Base-by-base conservation (phyloP, 2,329 filamentous ascomycete species). In the Fusarium armeniacum region DNA sequence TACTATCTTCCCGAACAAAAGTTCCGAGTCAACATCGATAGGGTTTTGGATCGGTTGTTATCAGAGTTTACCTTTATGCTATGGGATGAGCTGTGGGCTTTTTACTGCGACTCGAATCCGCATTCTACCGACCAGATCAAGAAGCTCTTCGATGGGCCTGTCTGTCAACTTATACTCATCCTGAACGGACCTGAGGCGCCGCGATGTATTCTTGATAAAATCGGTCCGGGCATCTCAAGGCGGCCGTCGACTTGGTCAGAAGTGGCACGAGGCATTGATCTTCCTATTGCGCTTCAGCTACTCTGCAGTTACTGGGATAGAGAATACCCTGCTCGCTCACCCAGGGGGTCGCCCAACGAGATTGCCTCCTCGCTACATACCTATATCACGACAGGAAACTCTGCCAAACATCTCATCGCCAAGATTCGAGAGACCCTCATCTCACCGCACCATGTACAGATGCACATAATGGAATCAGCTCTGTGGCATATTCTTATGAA, bases 391-490 rank as follows among this genome's bases (percentile, higher is more conserved):
- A 74, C 72, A 2, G 78, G 79, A 12, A 55, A 64, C 12, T 75
- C 78, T 0, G 74, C 78, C 2, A 71, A 56, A 15, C 65, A 72
- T 3, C 75, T 81, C 15, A 70, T 80, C n/a, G 52, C 63, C 3
- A 69, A 70, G 28, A 76, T 80, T 36, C 73, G 73, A 15, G 75
- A 73, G 36, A 67, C 76, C 12, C 61, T 81, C 1, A 52, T 79
- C 15, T 78, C 78, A 0, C 79, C 79, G 3, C 77, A 81, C 36
- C 75, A 76, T 51, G 77, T 81, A 13, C 79, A 80, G 56, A 76
- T 80, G 65, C 78, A 81, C 51, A 62, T 80, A n/a, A 76, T 78
- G 68, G 79, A 80, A 55, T 80, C 79, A 4, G 76, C 79, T 11
- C 67, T 80, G 1, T 81, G 78, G 79, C 76, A 78, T 47, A 75